These are phyloP conservation scores for Suillus occidentalis DNA, from an alignment of 768 basidiomycete species.

Conservation along the genomic window DNA sequence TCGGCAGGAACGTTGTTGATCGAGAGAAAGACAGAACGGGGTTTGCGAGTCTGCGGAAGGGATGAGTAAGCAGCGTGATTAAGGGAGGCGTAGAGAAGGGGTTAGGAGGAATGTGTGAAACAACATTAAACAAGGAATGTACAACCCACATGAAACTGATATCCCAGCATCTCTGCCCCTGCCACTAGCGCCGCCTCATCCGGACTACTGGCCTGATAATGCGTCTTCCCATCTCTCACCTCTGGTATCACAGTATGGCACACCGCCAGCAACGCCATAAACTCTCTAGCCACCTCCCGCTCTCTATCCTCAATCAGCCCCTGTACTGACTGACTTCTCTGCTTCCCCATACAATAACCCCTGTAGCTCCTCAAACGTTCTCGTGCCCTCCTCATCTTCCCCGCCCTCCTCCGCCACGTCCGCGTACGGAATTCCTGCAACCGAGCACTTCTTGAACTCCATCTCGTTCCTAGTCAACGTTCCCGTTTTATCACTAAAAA, in stretches of 20 bases:
- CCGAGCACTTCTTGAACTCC: constrained; percentile 91
- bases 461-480: constrained; percentile 97
- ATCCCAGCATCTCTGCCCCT: constrained; percentile 90
- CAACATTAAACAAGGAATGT: neutral
- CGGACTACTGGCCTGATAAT: constrained; percentile 95
- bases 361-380: constrained; percentile 76
- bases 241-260: constrained; percentile 99
- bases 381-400: constrained; percentile 62
- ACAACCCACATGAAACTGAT: constrained; percentile 84
- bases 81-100: neutral
- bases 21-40: constrained; percentile 90
- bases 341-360: constrained; percentile 46
- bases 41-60: constrained; percentile 78
- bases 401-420: constrained; percentile 90
- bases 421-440: constrained; percentile 87
- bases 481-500: constrained; percentile 94
- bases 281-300: constrained; percentile 61
- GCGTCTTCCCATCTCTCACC: constrained; percentile 80
- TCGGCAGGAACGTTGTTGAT: constrained; percentile 71
- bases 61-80: neutral
- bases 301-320: constrained; percentile 28
- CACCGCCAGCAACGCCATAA: constrained; percentile 84
- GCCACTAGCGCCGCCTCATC: constrained; percentile 96
- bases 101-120: neutral
- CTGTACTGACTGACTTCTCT: constrained; percentile 27